Conservation (phyloP, 805 yeast genomes). For the Ogataea trehaloabstinens region DNA sequence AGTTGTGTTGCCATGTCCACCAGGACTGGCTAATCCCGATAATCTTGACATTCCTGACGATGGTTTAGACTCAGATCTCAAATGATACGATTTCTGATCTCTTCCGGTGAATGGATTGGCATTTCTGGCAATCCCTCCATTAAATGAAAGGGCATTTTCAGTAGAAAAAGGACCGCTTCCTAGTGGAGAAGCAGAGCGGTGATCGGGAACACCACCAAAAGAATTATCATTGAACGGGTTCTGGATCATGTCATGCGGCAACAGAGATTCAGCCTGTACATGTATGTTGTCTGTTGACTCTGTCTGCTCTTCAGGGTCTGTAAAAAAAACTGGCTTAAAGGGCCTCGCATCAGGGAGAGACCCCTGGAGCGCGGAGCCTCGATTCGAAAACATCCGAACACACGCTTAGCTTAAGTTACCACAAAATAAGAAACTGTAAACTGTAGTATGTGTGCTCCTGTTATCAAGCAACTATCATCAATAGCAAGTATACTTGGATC, state of each 20-base stretch:
- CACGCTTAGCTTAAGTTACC: background rate
- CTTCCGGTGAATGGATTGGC: slow-evolving; percentile 16
- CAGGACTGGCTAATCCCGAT: slow-evolving; percentile 2
- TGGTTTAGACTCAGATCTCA: slow-evolving; percentile 4
- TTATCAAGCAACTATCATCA: slow-evolving; percentile 1
- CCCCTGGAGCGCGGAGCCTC: slow-evolving; percentile 17
- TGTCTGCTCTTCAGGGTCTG: slow-evolving; percentile 17
- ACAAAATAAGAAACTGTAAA: background rate
- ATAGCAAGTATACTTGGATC: slow-evolving; percentile 1
- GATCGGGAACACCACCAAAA: slow-evolving; percentile 1
- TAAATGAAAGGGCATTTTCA: slow-evolving; percentile 5
- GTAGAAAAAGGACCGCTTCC: slow-evolving; percentile 9
- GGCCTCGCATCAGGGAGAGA: slow-evolving; percentile 11
- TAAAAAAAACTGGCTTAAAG: slow-evolving; percentile 19
- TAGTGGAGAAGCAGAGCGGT: slow-evolving; percentile 4
- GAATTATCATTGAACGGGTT: slow-evolving; percentile 2
- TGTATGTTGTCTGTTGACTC: background rate
- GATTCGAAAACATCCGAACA: slow-evolving; percentile 15
- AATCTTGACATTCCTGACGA: slow-evolving; percentile 5
- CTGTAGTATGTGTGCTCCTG: background rate
- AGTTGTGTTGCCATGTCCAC: background rate
- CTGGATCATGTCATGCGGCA: background rate
- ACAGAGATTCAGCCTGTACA: background rate
- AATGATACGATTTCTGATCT: slow-evolving; percentile 8
- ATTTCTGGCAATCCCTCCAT: background rate